Evolutionary conservation across 352 stramenopile genomes (phyloP).

Genomic region (Pythium volutum): DNA sequence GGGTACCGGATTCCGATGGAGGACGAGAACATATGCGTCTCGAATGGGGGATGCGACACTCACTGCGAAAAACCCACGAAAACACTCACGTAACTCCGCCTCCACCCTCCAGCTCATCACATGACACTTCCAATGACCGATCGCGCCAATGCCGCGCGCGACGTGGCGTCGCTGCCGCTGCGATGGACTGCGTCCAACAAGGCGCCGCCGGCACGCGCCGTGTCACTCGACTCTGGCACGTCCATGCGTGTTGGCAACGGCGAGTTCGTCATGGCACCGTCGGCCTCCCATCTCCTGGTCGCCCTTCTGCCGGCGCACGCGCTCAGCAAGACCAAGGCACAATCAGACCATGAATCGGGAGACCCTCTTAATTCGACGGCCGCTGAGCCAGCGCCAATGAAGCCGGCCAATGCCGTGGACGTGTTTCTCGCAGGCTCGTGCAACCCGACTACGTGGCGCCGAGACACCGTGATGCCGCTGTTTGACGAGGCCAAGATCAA

Average conservation of each 20-base stretch:
- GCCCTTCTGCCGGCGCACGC: slow-evolving; percentile 35
- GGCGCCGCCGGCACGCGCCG: slow-evolving; percentile 19
- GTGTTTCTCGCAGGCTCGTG: slow-evolving; percentile 86
- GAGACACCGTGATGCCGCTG: slow-evolving; percentile 71
- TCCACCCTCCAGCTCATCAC: too few relatives aligned
- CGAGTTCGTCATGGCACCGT: slow-evolving; percentile 6
- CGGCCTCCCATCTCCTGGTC: not conserved
- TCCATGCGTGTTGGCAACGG: slow-evolving; percentile 9
- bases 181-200: slow-evolving; percentile 16
- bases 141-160: not conserved
- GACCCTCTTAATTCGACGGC: slow-evolving; percentile 13
- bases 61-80: too few relatives aligned
- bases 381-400: not conserved
- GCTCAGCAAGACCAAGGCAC: slow-evolving; percentile 36
- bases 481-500: slow-evolving; percentile 61
- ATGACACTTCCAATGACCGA: not conserved
- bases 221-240: slow-evolving; percentile 26
- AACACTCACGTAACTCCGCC: too few relatives aligned
- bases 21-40: too few relatives aligned
- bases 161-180: not conserved
- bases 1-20: too few relatives aligned
- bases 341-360: not conserved
- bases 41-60: too few relatives aligned
- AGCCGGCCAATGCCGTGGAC: slow-evolving; percentile 35
- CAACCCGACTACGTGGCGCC: slow-evolving; percentile 88